Evolutionary conservation across 2,329 filamentous ascomycete genomes (phyloP).

Genomic region (Aspergillus sclerotialis): DNA sequence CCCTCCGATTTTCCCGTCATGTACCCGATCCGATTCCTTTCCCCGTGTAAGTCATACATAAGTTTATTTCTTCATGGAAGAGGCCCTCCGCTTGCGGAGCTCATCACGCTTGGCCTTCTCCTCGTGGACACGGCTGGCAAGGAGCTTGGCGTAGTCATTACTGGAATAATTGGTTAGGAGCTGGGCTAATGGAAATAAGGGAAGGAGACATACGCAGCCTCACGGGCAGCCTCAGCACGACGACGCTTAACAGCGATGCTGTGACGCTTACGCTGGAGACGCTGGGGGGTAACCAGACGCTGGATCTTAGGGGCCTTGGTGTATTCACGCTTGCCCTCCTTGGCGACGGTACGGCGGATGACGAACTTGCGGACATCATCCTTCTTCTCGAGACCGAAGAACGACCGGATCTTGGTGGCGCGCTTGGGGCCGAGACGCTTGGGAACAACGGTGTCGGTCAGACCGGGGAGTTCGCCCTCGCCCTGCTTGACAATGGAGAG

Average conservation of each 20-base stretch:
- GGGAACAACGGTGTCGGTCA: conserved; percentile 96
- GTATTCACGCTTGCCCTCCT: conserved; percentile 95
- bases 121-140: conserved; percentile 95
- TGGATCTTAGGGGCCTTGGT: conserved; percentile 99
- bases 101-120: conserved; percentile 91
- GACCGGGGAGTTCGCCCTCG: conserved; percentile 84
- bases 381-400: conserved; percentile 99
- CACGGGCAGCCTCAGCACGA: conserved; percentile 93
- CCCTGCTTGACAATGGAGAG: conserved; percentile 98
- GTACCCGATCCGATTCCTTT: too few species aligned
- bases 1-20: too few species aligned
- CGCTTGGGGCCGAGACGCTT: conserved; percentile 99
- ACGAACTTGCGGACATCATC: conserved; percentile 99
- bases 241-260: conserved; percentile 96
- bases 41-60: too few species aligned
- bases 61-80: conserved; percentile 82
- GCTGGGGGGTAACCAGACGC: conserved; percentile 98
- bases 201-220: conserved; percentile 77
- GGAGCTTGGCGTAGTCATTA: conserved; percentile 91
- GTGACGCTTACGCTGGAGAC: conserved; percentile 99
- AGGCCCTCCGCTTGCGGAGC: conserved; percentile 92
- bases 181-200: not conserved
- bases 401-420: conserved; percentile 98
- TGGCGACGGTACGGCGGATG: conserved; percentile 95
- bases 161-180: conserved; percentile 43